Base-by-base conservation (phyloP, 148 eudicot genomes). In the Chenopodium formosanum region DNA sequence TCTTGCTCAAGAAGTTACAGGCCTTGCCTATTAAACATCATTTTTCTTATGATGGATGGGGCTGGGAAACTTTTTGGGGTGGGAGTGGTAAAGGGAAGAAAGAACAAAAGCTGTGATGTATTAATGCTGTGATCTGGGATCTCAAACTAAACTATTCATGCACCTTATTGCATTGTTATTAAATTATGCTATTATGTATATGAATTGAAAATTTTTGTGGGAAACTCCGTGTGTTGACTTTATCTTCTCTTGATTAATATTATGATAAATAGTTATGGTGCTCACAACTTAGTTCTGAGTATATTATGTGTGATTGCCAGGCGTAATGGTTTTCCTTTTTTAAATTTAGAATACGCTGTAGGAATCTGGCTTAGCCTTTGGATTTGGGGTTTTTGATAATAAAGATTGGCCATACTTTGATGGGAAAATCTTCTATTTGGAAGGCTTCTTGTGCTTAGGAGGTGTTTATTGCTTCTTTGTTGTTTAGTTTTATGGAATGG, bases 31-130 rank as follows among this genome's bases (percentile, higher is more conserved):
- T 20, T 31, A 56, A 73, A 53, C 56, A 1, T 58, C 14, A 14
- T 37, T 81, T 56, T 52, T 27, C 52, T 50, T 78, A 29, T 82
- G 71, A 46, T 50, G 16, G 22, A 27, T 73, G 23, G 20, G 66
- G 56, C 53, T 56, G 46, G 2, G 29, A 62, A 7, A 17, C 53
- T 9, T 73, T 44, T 44, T 80, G 37, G 72, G 32, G 62, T 12
- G 47, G 68, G 44, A 73, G 12, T 2, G 20, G 25, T 69, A 6
- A 52, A 32, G 75, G 70, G 69, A 31, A 56, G 9, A 37, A 22
- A 56, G 25, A 52, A 79, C 31, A 71, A 23, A 52, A 23, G 22
- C 14, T 8, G 68, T 9, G 69, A 37, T 56, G 58, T 23, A 70
- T 71, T 16, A 67, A 16, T 13, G 32, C 37, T 67, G 14, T 67